phyloP scores from a whole-genome alignment of 2,329 filamentous ascomycete genomes.

The Knufia petricola region DNA sequence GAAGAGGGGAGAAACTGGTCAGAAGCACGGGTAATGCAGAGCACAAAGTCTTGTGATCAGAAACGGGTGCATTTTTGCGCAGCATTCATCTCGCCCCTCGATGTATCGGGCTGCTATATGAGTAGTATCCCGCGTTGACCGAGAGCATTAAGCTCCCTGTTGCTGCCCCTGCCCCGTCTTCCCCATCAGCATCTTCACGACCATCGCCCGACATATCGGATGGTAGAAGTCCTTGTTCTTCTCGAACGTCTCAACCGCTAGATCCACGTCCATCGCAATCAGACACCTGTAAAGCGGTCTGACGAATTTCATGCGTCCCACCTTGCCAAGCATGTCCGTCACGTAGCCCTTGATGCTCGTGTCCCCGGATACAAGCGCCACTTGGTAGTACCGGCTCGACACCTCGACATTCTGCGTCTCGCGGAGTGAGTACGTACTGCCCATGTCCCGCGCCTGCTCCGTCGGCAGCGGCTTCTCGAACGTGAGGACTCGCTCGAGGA shows the following conservation, averaged over 20 bases:
- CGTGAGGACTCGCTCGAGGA: constrained; percentile 69
- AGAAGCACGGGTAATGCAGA: too few relatives aligned
- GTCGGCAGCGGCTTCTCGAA: constrained; percentile 55
- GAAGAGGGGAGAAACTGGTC: too few relatives aligned
- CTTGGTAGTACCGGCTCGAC: constrained; percentile 65
- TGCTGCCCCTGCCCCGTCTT: constrained; percentile 5
- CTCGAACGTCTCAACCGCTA: constrained; percentile 75
- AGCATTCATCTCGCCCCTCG: too few relatives aligned
- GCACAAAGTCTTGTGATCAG: too few relatives aligned
- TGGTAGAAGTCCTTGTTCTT: constrained; percentile 90
- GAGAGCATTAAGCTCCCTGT: too few relatives aligned
- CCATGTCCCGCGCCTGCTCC: constrained; percentile 61
- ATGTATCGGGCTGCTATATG: too few relatives aligned
- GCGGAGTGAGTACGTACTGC: constrained; percentile 61
- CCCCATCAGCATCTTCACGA: constrained; percentile 69
- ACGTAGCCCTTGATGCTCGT: constrained; percentile 59
- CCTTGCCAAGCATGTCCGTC: constrained; percentile 64
- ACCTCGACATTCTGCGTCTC: constrained; percentile 81
- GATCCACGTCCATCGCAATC: constrained; percentile 59
- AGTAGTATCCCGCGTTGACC: too few relatives aligned
- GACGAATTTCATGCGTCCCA: constrained; percentile 97
- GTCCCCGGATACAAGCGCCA: constrained; percentile 68
- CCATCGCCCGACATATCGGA: constrained; percentile 77
- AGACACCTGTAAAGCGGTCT: constrained; percentile 66
- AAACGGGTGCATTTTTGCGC: too few relatives aligned